These are phyloP conservation scores for Exophiala xenobiotica DNA, from an alignment of 2,329 filamentous ascomycete genomes.

Conservation along the genomic window DNA sequence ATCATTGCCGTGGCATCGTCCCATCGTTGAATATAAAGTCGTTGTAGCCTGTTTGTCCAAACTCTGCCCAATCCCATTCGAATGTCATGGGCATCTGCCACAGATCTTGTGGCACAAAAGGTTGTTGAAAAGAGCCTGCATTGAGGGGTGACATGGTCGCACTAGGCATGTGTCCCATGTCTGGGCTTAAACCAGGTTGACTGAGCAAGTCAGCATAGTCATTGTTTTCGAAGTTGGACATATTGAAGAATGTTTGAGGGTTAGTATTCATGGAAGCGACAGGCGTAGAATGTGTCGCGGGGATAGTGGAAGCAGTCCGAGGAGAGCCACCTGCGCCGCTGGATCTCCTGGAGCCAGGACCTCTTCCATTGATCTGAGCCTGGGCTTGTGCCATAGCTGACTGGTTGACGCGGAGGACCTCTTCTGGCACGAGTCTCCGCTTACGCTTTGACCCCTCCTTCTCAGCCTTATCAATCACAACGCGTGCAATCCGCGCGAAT, in stretches of 20 bases:
- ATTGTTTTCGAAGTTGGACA: constrained; percentile 32
- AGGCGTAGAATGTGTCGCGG: constrained; percentile 1
- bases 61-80: constrained; percentile 76
- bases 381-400: constrained; percentile 31
- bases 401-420: constrained; percentile 27
- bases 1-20: constrained; percentile 23
- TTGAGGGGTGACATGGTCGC: constrained; percentile 35
- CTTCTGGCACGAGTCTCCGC: constrained; percentile 60
- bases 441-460: constrained; percentile 81
- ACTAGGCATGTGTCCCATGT: constrained; percentile 36
- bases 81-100: constrained; percentile 96
- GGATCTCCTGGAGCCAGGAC: constrained; percentile 18
- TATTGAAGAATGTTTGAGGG: constrained; percentile 29
- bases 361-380: constrained; percentile 26
- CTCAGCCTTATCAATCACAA: constrained; percentile 87
- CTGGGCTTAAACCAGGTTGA: constrained; percentile 37
- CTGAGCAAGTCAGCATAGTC: constrained; percentile 42
- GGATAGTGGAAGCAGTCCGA: constrained; percentile 4
- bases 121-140: constrained; percentile 67
- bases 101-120: constrained; percentile 85
- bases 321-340: constrained; percentile 23
- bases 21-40: constrained; percentile 26
- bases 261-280: constrained; percentile 12
- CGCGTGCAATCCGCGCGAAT: constrained; percentile 89
- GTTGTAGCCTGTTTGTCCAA: constrained; percentile 20